Evolutionary conservation across 495 filamentous ascomycete genomes (phyloP).

Genomic region (Penicillium parvum): DNA sequence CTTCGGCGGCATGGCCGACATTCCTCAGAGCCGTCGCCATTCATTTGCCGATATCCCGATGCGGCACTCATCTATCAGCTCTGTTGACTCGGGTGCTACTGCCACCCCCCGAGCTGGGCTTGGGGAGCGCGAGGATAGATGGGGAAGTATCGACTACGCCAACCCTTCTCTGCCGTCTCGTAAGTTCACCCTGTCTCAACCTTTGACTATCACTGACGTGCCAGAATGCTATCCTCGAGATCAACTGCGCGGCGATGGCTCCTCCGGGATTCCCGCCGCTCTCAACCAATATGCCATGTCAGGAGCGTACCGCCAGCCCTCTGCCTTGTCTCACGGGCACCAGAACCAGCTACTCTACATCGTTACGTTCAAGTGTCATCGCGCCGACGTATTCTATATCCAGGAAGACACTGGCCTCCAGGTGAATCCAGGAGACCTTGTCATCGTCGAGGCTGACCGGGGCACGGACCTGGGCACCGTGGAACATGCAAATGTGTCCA

Average conservation of each 20-base stretch:
- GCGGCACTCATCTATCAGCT: slow-evolving; percentile 64
- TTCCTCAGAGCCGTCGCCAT: slow-evolving; percentile 85
- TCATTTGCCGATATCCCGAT: slow-evolving; percentile 90
- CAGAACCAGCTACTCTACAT: slow-evolving; percentile 84
- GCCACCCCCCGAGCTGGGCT: slow-evolving; percentile 27
- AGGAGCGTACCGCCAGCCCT: slow-evolving; percentile 51
- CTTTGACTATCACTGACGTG: neutral
- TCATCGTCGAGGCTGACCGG: slow-evolving; percentile 95
- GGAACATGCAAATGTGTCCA: slow-evolving; percentile 73
- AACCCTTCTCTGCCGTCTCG: slow-evolving; percentile 10
- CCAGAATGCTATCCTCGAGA: slow-evolving; percentile 50
- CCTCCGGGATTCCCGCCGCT: slow-evolving; percentile 36
- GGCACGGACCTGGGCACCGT: slow-evolving; percentile 96
- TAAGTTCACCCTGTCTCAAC: slow-evolving; percentile 2
- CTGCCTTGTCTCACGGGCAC: slow-evolving; percentile 62
- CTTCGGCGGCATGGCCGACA: slow-evolving; percentile 65
- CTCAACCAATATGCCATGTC: slow-evolving; percentile 54
- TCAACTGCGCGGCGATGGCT: slow-evolving; percentile 37
- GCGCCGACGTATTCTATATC: slow-evolving; percentile 94
- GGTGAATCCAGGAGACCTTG: slow-evolving; percentile 84
- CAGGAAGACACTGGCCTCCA: slow-evolving; percentile 91
- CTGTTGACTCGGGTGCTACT: slow-evolving; percentile 47
- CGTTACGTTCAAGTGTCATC: slow-evolving; percentile 91
- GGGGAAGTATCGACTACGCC: slow-evolving; percentile 31
- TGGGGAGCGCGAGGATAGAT: slow-evolving; percentile 38